Evolutionary conservation across 352 stramenopile genomes (phyloP).

Genomic region (Saprolegnia parasitica): DNA sequence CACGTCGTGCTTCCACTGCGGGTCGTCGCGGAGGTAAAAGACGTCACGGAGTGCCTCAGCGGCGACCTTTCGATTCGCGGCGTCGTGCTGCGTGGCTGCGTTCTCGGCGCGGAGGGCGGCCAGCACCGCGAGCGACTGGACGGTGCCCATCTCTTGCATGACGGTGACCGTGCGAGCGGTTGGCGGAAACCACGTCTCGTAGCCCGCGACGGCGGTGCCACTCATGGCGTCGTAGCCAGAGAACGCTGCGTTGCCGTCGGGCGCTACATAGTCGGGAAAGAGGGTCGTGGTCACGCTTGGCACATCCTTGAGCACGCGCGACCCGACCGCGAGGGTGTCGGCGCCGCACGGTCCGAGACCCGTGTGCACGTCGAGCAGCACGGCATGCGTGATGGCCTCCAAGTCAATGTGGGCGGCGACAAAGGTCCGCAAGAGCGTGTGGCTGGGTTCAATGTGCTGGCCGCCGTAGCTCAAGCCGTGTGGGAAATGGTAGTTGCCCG

Average conservation of each 20-base stretch:
- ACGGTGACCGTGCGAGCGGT: not conserved
- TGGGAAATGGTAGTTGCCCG: conserved; percentile 86
- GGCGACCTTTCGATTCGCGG: conserved; percentile 42
- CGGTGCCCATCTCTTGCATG: conserved; percentile 67
- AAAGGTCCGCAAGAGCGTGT: conserved; percentile 57
- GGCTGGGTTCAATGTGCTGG: conserved; percentile 58
- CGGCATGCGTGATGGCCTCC: not conserved
- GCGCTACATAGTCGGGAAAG: conserved; percentile 34
- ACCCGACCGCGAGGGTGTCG: conserved; percentile 32
- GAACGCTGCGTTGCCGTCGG: not conserved
- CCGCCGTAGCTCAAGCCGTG: conserved; percentile 85
- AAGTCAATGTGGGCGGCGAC: conserved; percentile 30
- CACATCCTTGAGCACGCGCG: not conserved
- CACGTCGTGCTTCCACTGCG: conserved; percentile 56
- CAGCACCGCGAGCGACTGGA: conserved; percentile 50
- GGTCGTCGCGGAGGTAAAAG: conserved; percentile 71
- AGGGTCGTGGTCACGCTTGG: conserved; percentile 15
- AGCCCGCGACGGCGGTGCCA: conserved; percentile 28
- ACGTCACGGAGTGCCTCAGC: conserved; percentile 61
- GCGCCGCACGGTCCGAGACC: conserved; percentile 71
- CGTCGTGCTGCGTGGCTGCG: conserved; percentile 42
- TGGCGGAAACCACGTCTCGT: conserved; percentile 37
- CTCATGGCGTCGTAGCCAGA: conserved; percentile 30
- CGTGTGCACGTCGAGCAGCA: conserved; percentile 33
- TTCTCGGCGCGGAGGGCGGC: conserved; percentile 63